Base-by-base conservation (phyloP, 1,284 basidiomycete species). In the Cutaneotrichosporon dermatis region DNA sequence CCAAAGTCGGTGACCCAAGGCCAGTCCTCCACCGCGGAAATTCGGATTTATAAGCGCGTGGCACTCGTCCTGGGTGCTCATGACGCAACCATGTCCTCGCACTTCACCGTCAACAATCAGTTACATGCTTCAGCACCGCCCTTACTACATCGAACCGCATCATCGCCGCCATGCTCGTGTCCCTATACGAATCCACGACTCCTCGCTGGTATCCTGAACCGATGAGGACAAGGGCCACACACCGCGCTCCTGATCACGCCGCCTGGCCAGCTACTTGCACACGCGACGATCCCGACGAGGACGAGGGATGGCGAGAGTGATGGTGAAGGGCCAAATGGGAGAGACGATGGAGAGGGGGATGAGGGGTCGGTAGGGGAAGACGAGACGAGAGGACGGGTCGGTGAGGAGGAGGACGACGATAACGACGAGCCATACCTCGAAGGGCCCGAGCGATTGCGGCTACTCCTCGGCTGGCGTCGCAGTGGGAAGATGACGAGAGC, bases 401-500 rank as follows among this genome's bases (percentile, higher is more conserved):
- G 49, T 13, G 35, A 50, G 49, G 45, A 49, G 13, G 48, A 37
- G 3, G 57, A 61, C 4, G 61, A 51, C 8, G 62, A 63, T 10
- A 52, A 60, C 9, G 63, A 62, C n/a, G 62, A 64, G 51, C 72
- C 72, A 2, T 74, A 64, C 43, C 60, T 74, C 16, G 72, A 74
- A 25, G 65, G 65, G 4, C 71, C 72, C 1, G 71, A 74, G 58
- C 56, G 72, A n/a, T 45, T 70, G 49, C 59, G 72, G 7, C 53
- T 74, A n/a, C 57, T 74, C 10, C 59, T 68, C 7, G 72, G 72
- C 58, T 74, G 4, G 67, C 69, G n/a, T 65, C 63, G 13, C 70
- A 74, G 54, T 72, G 69, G 69, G 65, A 70, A 36, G 69, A 70
- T 50, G 71, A 69, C 40, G 67, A 64, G 46, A 70, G 68, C 16